Conservation (phyloP, 495 filamentous ascomycete species). For the Podospora pseudopauciseta region DNA sequence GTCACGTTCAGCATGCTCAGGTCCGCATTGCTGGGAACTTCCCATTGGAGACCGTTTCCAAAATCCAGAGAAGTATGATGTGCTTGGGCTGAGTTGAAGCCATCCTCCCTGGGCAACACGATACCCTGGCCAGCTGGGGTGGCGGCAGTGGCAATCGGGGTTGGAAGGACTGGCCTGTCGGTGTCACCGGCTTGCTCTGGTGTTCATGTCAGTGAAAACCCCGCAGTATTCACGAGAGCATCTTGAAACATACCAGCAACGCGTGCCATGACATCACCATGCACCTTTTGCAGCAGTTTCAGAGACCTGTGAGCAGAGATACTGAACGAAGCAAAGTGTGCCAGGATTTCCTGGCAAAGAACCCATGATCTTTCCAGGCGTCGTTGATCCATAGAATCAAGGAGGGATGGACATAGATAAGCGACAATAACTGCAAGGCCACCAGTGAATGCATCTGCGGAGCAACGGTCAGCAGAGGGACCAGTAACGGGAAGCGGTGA, state of each 20-base stretch:
- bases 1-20: conserved; percentile 12
- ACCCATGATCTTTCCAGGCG: conserved; percentile 19
- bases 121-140: not conserved
- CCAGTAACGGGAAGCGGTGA: not conserved
- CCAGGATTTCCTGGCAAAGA: conserved; percentile 19
- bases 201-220: not conserved
- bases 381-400: conserved; percentile 10
- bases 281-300: conserved; percentile 19
- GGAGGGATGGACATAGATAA: conserved; percentile 13
- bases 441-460: conserved; percentile 41
- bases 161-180: not conserved
- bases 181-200: not conserved
- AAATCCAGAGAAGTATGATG: conserved; percentile 9
- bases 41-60: conserved; percentile 18
- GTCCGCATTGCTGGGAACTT: conserved; percentile 10
- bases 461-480: not conserved
- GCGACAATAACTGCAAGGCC: conserved; percentile 38
- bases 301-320: conserved; percentile 22
- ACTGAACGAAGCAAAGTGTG: conserved; percentile 23
- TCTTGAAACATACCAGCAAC: conserved; percentile 4
- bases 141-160: not conserved
- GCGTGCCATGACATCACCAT: conserved; percentile 20
- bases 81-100: not conserved
- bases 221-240: not conserved
- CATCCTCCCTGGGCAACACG: not conserved